Evolutionary conservation across 2,329 filamentous ascomycete genomes (phyloP), one percentile per base, ranked within the genome.

Genomic region (Seiridium unicorne): DNA sequence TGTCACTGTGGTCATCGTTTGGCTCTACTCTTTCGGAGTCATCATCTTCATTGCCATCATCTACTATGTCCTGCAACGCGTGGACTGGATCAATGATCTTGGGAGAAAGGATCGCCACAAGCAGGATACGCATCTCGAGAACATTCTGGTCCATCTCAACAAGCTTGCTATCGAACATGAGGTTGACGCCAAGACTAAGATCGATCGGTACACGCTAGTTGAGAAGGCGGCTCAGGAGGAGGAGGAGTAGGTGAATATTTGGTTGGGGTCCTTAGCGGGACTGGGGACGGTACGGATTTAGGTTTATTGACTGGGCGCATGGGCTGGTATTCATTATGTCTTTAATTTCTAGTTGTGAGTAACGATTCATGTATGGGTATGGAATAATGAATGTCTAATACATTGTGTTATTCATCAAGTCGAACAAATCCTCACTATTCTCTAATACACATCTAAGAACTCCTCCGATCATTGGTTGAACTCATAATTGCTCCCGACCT

Each of bases 1-100:
- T 64, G 84, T 88, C 69, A 89, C 86, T 57, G 83, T 88, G 35
- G 84, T 90, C 59, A 77, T 88, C 63, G 77, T 89, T 69, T 89
- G 86, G 85, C 78, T 77, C 51, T 89, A 86, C 79, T 87, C 84
- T n/a, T 85, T 89, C 62, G 85, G 84, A 72, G 84, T 89, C 61
- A 84, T 82, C 62, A 84, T 89, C 68, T 80, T 89, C 75, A 84
- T 87, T 65, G 86, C 85, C 68, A 86, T 89, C 67, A 83, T 87
- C 63, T 89, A 89, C 78, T 84, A 79, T 73, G 72, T 86, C 48
- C 79, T 89, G 64, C 87, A 87, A 78, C 77, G 79, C 70, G 81
- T 87, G 66, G 66, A 74, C 40, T 83, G 79, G 77, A 79, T 89
- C 63, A 81, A 86, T 70, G 81, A 88, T 71, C 80, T 89, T 40